phyloP scores from a whole-genome alignment of 306 rosid genomes.

The Pyrus communis region DNA sequence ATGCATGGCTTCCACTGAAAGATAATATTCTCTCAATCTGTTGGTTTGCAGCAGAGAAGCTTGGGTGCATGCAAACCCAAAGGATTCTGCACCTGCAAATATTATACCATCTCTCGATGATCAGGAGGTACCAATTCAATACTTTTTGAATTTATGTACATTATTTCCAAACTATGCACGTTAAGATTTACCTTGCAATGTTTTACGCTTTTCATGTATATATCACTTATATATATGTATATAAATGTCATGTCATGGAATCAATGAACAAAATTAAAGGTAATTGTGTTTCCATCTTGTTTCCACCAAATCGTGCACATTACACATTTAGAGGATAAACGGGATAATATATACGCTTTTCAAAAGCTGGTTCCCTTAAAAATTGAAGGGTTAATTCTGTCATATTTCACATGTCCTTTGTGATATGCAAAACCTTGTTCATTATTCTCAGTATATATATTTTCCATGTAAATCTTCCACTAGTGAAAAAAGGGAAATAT shows the following conservation, averaged over 20 bases:
- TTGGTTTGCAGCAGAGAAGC: conserved; percentile 73
- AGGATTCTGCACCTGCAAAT: conserved; percentile 49
- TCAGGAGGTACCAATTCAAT: conserved; percentile 49
- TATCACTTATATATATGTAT: background rate
- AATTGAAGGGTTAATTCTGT: conserved; percentile 38
- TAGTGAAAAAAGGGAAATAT: background rate
- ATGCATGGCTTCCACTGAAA: conserved; percentile 45
- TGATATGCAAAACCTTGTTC: conserved; percentile 16
- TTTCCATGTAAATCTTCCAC: conserved; percentile 1
- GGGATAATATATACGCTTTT: conserved; percentile 26
- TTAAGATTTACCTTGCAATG: background rate
- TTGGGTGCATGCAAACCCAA: conserved; percentile 78
- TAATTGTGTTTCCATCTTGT: conserved; percentile 34
- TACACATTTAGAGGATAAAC: conserved; percentile 30
- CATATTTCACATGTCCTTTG: conserved; percentile 36
- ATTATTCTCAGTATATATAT: background rate
- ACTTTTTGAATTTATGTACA: background rate
- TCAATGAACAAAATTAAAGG: conserved; percentile 31
- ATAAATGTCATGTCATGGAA: conserved; percentile 17
- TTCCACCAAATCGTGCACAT: conserved; percentile 49
- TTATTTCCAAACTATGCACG: conserved; percentile 2
- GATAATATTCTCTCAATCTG: conserved; percentile 36
- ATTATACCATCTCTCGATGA: conserved; percentile 39
- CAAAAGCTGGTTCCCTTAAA: conserved; percentile 35
- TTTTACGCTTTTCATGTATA: background rate